Conservation (phyloP, 2,329 filamentous ascomycete genomes). For the Hymenotorrendiella dingleyae region DNA sequence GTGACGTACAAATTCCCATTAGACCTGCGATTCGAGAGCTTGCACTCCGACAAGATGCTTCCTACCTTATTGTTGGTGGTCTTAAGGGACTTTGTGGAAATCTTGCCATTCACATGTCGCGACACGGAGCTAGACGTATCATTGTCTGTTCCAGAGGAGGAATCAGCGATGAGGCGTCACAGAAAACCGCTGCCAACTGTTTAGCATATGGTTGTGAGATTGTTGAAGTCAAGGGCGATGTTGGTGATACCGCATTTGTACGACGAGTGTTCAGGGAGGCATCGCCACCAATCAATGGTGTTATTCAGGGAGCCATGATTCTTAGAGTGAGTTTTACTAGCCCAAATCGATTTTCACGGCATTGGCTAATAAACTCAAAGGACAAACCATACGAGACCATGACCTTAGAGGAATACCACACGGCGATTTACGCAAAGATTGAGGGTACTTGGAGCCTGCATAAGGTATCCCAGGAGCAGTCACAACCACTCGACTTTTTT, state of each 20-base stretch:
- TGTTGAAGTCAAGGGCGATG: conserved; percentile 34
- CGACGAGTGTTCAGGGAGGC: background rate
- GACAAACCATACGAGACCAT: conserved; percentile 24
- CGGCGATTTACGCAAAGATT: conserved; percentile 31
- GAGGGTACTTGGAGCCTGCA: conserved; percentile 17
- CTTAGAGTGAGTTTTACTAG: conserved; percentile 3
- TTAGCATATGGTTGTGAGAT: conserved; percentile 36
- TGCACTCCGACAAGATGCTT: conserved; percentile 6
- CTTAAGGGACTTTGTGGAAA: conserved; percentile 20
- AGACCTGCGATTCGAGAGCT: conserved; percentile 1
- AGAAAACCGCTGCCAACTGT: background rate
- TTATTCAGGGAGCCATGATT: conserved; percentile 44
- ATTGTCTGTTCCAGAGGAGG: conserved; percentile 6
- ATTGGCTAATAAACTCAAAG: background rate
- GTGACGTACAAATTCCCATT: conserved; percentile 2
- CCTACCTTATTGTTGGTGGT: conserved; percentile 21
- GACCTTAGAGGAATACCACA: conserved; percentile 32
- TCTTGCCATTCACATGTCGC: conserved; percentile 6
- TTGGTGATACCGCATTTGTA: conserved; percentile 12
- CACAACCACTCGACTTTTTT: conserved; percentile 35
- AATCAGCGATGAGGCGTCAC: background rate
- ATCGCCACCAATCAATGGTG: conserved; percentile 33
- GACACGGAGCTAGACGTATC: background rate
- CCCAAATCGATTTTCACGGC: background rate
- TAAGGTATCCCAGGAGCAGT: conserved; percentile 2